Percentiles rank a stretch among this genome's conserved stretches.
Evolutionary conservation across 2,329 filamentous ascomycete species (phyloP).

Genomic region (Orbilia javanica): DNA sequence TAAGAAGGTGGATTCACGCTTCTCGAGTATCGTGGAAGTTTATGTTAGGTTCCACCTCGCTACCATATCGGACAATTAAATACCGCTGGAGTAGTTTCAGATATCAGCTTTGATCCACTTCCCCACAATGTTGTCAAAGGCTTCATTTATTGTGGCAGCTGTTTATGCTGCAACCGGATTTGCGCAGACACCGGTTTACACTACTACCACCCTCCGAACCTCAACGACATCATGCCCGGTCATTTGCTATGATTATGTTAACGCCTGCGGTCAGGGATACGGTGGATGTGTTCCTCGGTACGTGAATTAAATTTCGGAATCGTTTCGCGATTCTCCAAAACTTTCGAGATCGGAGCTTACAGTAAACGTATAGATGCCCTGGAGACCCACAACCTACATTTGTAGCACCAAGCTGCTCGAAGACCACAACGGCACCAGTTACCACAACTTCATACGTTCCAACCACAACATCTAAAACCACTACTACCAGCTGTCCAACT

Average conservation of each 20-base stretch:
- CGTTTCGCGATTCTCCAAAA: neutral
- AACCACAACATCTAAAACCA: neutral
- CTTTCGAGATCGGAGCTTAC: neutral
- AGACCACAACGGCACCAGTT: neutral
- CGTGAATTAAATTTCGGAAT: neutral
- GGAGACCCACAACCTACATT: conserved; percentile 31
- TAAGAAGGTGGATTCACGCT: conserved; percentile 4
- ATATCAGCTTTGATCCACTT: neutral
- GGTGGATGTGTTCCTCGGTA: conserved; percentile 42
- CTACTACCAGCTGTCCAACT: conserved; percentile 20
- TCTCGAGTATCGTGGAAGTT: neutral
- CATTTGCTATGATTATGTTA: conserved; percentile 29
- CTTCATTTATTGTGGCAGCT: conserved; percentile 7
- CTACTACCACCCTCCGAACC: conserved; percentile 2
- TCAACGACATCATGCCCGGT: conserved; percentile 9
- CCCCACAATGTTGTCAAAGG: conserved; percentile 30
- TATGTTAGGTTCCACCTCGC: conserved; percentile 26
- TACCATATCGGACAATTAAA: conserved; percentile 32
- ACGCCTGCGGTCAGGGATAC: conserved; percentile 24
- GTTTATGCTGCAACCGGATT: neutral
- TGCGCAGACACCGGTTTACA: neutral
- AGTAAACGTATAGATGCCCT: conserved; percentile 7
- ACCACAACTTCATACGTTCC: conserved; percentile 17
- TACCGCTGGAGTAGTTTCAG: neutral
- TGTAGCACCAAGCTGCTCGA: conserved; percentile 21